Percentiles rank a stretch among this genome's conserved stretches.
These are phyloP conservation scores for Cutaneotrichosporon sp. DNA, from an alignment of 1,284 basidiomycete species.

Conservation along the genomic window DNA sequence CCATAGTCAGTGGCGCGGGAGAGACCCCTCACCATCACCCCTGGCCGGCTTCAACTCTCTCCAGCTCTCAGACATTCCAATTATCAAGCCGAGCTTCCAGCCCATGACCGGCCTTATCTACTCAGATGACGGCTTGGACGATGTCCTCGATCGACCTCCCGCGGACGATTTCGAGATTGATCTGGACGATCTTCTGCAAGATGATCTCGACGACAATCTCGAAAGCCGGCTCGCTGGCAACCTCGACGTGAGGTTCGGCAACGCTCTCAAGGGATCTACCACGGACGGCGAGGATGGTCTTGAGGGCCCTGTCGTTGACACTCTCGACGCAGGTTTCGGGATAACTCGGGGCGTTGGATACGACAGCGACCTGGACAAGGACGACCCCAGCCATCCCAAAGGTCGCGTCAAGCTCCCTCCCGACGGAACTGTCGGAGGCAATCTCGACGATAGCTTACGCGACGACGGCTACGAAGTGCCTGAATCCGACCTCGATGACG, in stretches of 20 bases:
- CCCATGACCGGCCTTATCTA: background rate
- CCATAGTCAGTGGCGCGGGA: background rate
- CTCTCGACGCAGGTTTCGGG: background rate
- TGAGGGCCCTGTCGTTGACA: background rate
- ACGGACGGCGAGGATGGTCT: background rate
- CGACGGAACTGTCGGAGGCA: background rate
- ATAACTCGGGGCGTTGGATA: background rate
- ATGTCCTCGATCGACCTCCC: background rate
- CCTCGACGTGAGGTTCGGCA: background rate
- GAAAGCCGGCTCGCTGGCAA: background rate
- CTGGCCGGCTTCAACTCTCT: background rate
- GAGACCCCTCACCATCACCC: background rate
- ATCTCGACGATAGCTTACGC: background rate
- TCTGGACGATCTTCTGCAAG: background rate
- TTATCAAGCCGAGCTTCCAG: background rate
- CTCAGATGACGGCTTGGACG: constrained; percentile 5
- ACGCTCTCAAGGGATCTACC: no score
- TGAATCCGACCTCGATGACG: background rate
- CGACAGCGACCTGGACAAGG: background rate
- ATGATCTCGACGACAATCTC: background rate
- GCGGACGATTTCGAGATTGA: background rate
- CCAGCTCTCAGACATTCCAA: background rate
- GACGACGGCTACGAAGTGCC: background rate
- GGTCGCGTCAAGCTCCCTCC: background rate
- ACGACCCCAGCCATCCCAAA: background rate